phyloP scores from a whole-genome alignment of 495 filamentous ascomycete species.

The Aspergillus egyptiacus region DNA sequence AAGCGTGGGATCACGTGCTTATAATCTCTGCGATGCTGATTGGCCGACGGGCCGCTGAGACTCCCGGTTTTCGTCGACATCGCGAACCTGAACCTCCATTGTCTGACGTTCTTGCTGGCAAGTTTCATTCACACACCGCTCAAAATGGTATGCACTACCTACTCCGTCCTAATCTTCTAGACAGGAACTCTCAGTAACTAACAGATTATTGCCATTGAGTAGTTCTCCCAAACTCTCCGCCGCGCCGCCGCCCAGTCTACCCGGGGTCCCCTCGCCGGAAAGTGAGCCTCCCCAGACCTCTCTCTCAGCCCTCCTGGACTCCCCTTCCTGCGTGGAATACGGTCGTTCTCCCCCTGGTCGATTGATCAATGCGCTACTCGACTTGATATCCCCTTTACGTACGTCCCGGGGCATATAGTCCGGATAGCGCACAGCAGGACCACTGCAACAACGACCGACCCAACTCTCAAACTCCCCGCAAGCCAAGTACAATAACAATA shows the following conservation, averaged over 20 bases:
- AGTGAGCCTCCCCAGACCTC: slow-evolving; percentile 29
- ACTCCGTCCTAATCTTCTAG: too few relatives aligned
- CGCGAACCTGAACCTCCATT: slow-evolving; percentile 17
- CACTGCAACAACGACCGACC: too few relatives aligned
- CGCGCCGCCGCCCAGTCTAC: slow-evolving; percentile 36
- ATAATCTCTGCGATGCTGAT: slow-evolving; percentile 20
- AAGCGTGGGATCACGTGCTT: slow-evolving; percentile 25
- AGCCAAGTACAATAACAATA: too few relatives aligned
- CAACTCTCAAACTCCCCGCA: neutral
- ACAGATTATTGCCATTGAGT: slow-evolving; percentile 11
- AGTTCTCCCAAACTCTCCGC: slow-evolving; percentile 42
- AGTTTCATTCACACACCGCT: slow-evolving; percentile 21
- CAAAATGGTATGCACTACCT: slow-evolving; percentile 29
- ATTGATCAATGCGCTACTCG: too few relatives aligned
- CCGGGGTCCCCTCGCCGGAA: slow-evolving; percentile 36
- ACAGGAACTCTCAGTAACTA: slow-evolving; percentile 29
- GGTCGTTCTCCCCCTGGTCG: too few relatives aligned
- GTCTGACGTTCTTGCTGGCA: slow-evolving; percentile 26
- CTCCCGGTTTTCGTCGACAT: slow-evolving; percentile 39
- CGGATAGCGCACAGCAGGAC: too few relatives aligned
- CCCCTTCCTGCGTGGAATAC: too few relatives aligned
- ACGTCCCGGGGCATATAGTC: too few relatives aligned
- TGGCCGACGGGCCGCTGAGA: slow-evolving; percentile 24
- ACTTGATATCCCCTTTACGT: neutral
- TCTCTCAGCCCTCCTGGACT: neutral